A percentile compares a stretch with the other conserved stretches of the same genome.
phyloP scores from a whole-genome alignment of 495 filamentous ascomycete species.

The Polyplosphaeria fusca region DNA sequence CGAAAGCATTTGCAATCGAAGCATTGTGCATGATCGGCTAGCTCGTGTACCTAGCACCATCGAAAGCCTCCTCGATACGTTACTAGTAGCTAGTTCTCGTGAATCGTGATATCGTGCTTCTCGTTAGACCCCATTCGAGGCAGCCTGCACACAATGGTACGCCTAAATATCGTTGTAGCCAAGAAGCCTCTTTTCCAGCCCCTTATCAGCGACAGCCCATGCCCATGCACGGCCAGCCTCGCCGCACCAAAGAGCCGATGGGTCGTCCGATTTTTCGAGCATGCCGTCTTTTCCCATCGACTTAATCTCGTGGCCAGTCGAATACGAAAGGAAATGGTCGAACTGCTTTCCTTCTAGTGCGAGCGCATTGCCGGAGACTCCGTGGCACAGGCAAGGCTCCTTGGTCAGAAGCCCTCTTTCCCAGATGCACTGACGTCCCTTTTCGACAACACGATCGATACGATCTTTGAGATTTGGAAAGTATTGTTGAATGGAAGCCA shows the following conservation, averaged over 20 bases:
- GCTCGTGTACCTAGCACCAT: slow-evolving; percentile 11
- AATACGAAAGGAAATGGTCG: slow-evolving; percentile 53
- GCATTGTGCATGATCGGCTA: neutral
- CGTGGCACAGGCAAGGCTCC: slow-evolving; percentile 63
- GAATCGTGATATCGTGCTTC: slow-evolving; percentile 30
- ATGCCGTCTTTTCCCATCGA: slow-evolving; percentile 47
- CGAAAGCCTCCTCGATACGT: neutral
- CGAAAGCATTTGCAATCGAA: neutral
- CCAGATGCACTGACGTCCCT: slow-evolving; percentile 49
- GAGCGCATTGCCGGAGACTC: slow-evolving; percentile 61
- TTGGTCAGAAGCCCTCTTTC: slow-evolving; percentile 56
- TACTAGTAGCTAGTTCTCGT: slow-evolving; percentile 4
- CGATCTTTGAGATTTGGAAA: slow-evolving; percentile 48
- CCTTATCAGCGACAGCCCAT: slow-evolving; percentile 47
- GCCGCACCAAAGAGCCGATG: slow-evolving; percentile 44
- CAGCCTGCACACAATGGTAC: neutral
- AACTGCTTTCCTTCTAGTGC: slow-evolving; percentile 43
- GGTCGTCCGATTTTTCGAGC: slow-evolving; percentile 44
- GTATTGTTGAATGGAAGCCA: slow-evolving; percentile 47
- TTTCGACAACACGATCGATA: slow-evolving; percentile 50
- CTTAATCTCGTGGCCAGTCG: slow-evolving; percentile 50
- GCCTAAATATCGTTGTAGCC: slow-evolving; percentile 49
- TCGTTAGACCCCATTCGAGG: slow-evolving; percentile 11
- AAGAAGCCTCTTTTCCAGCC: slow-evolving; percentile 42
- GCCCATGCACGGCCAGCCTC: slow-evolving; percentile 51